These are phyloP conservation scores for Asterochloris sp. DNA, from an alignment of 139 green algal genomes.

Conservation along the genomic window DNA sequence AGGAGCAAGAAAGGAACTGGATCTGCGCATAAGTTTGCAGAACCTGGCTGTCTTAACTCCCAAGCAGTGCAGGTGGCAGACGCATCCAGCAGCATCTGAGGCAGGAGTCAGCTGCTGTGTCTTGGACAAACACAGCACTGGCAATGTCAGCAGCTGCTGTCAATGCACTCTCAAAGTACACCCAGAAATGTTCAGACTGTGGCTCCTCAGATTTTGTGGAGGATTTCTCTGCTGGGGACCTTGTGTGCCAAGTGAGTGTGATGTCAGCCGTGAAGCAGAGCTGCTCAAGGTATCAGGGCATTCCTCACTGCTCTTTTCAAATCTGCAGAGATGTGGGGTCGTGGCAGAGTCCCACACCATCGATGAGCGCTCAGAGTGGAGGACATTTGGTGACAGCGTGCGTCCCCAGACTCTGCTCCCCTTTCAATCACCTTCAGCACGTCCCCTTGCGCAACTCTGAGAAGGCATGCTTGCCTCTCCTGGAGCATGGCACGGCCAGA, in stretches of 20 bases:
- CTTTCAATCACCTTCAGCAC: background rate
- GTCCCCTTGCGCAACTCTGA: background rate
- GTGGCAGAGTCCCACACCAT: conserved; percentile 87
- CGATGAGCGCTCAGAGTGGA: conserved; percentile 93
- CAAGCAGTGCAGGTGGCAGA: too few relatives aligned
- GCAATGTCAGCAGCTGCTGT: too few relatives aligned
- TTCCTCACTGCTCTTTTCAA: background rate
- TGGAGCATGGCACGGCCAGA: background rate
- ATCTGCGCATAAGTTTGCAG: too few relatives aligned
- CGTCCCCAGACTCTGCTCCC: background rate
- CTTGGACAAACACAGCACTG: too few relatives aligned
- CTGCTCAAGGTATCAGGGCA: background rate
- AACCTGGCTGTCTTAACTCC: too few relatives aligned
- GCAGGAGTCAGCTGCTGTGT: too few relatives aligned
- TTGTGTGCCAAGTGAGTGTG: conserved; percentile 53
- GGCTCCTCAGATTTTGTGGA: conserved; percentile 69
- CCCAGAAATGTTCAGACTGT: conserved; percentile 66
- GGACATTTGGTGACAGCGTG: conserved; percentile 92
- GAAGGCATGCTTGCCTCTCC: background rate
- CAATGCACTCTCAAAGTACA: conserved; percentile 28
- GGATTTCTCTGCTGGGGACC: conserved; percentile 65
- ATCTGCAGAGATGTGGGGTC: conserved; percentile 74
- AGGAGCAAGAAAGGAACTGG: too few relatives aligned
- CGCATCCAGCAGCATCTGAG: too few relatives aligned
- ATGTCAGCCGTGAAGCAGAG: background rate